A percentile compares a stretch with the other conserved stretches of the same genome.
These are phyloP conservation scores for Rutstroemia sp. DNA, from an alignment of 2,329 filamentous ascomycete species.

Conservation along the genomic window DNA sequence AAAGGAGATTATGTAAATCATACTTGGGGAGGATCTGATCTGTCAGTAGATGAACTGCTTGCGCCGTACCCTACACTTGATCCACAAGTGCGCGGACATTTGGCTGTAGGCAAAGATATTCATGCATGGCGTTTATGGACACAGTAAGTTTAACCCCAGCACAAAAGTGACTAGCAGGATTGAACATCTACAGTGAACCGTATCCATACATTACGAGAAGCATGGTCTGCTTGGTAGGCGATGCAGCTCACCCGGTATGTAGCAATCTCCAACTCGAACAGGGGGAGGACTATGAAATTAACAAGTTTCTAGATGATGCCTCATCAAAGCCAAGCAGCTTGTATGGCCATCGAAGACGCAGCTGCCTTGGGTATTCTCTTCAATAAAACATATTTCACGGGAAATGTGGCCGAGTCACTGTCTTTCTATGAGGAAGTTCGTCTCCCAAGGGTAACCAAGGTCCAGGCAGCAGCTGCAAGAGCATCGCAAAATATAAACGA, in stretches of 20 bases:
- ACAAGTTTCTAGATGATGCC: conserved; percentile 47
- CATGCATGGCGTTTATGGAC: conserved; percentile 60
- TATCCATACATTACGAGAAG: conserved; percentile 50
- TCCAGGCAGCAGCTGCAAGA: conserved; percentile 50
- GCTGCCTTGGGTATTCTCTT: conserved; percentile 33
- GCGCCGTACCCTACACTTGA: conserved; percentile 54
- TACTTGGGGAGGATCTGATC: conserved; percentile 46
- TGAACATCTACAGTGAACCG: conserved; percentile 32
- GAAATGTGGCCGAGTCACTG: conserved; percentile 41
- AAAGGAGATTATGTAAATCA: conserved; percentile 53
- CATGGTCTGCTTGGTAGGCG: conserved; percentile 51
- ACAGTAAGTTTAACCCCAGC: conserved; percentile 31
- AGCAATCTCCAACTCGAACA: background rate
- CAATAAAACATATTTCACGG: conserved; percentile 33
- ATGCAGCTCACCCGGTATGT: conserved; percentile 51
- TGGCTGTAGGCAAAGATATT: conserved; percentile 54
- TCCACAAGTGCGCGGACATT: conserved; percentile 45
- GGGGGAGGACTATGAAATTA: background rate
- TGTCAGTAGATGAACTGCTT: conserved; percentile 50
- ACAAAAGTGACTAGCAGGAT: too few relatives aligned
- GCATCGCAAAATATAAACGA: conserved; percentile 56
- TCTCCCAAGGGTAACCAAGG: conserved; percentile 45
- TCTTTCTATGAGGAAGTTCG: conserved; percentile 45
- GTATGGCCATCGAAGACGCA: conserved; percentile 36
- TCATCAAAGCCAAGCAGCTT: conserved; percentile 55